Evolutionary conservation across 2,329 filamentous ascomycete genomes (phyloP), one percentile per base, ranked within the genome.

Genomic region (Cordyceps farinosa): DNA sequence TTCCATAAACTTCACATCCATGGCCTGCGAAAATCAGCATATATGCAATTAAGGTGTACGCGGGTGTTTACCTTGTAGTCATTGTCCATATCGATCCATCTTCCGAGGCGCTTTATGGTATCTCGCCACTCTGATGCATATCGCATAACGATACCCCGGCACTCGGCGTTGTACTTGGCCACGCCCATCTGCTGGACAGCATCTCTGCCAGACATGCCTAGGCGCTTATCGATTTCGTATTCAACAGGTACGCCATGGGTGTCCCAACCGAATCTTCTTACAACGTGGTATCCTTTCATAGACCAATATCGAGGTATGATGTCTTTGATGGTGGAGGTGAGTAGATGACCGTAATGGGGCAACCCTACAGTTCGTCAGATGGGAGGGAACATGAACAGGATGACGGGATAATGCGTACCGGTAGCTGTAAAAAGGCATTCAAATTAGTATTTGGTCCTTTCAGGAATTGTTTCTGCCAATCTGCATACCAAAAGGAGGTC

Each of bases 241-340:
- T 96, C 92, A 69, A 96, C 92, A 15, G 91, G 91, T 65, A 96
- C 83, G 66, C 91, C 91, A 74, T 96, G 91, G 2, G 91, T 58
- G 5, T 63, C 61, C 61, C 54, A 63, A 5, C 61, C 54, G 27
- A 58, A 58, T 34, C 60, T 47, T 11, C 60, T 75, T 96, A 95
- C 91, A 57, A 97, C 93, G 79, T 96, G 90, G 73, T 88, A 90
- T 15, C 94, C 94, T 75, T 96, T 95, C 92, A 97, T 97, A 56
- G 92, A 93, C 91, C 93, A 97, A 77, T 97, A 97, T 69, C 94
- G 83, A 10, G 94, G 92, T 68, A 97, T 96, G 66, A 97, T 96
- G 75, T 97, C 94, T 78, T 97, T 97, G 79, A 97, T 97, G 57
- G 93, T 97, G 29, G 92, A 96, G 47, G 93, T 90, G 68, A 96